Conservation (phyloP, 1,284 basidiomycete species). For the Vanrija sp. region DNA sequence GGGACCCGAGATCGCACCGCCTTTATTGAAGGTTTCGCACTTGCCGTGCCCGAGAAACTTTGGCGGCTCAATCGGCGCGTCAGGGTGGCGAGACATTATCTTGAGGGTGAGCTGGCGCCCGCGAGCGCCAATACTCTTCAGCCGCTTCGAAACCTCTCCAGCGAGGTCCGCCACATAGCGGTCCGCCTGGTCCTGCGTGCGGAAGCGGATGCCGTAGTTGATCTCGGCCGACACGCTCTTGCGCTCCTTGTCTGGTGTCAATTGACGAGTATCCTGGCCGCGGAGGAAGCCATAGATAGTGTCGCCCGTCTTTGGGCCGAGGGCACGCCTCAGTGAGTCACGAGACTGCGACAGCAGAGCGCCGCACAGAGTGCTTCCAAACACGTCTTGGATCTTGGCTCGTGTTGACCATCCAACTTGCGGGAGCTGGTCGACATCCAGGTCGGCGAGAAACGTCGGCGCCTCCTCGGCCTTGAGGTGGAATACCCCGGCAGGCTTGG, state of each 20-base stretch:
- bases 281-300: constrained; percentile 77
- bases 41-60: constrained; percentile 95
- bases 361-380: constrained; percentile 67
- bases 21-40: constrained; percentile 79
- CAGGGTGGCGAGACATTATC: constrained; percentile 79
- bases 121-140: constrained; percentile 62
- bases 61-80: constrained; percentile 84
- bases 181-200: constrained; percentile 72
- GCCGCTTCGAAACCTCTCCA: constrained; percentile 66
- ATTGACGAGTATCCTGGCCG: constrained; percentile 71
- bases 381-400: constrained; percentile 65
- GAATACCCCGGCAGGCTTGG: constrained; percentile 73
- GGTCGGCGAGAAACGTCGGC: constrained; percentile 60
- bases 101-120: constrained; percentile 77
- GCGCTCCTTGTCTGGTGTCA: constrained; percentile 77
- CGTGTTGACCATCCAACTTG: constrained; percentile 75
- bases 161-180: constrained; percentile 70
- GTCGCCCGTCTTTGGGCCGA: constrained; percentile 79
- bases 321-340: constrained; percentile 61
- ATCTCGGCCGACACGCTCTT: constrained; percentile 88
- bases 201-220: constrained; percentile 94
- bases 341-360: constrained; percentile 64
- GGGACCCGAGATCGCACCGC: constrained; percentile 58
- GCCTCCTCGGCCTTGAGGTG: constrained; percentile 60
- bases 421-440: constrained; percentile 82